These are phyloP conservation scores for Triticum urartu DNA, from an alignment of 176 grass and related monocot species.

Conservation along the genomic window DNA sequence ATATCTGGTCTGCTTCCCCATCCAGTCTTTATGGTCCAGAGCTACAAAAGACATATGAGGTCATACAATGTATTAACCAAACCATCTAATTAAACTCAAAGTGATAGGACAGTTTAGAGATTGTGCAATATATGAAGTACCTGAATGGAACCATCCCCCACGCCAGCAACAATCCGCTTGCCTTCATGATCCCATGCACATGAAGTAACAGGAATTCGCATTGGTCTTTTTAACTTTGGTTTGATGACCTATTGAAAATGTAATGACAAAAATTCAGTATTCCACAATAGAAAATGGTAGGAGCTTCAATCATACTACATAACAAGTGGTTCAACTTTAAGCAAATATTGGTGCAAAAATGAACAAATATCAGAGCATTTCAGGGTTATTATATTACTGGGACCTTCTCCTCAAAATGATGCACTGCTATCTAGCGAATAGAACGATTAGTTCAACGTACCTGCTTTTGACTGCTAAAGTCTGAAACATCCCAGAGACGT, in stretches of 20 bases:
- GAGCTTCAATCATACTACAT: slow-evolving; percentile 13
- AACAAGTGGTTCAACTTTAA: slow-evolving; percentile 15
- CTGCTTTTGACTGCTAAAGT: slow-evolving; percentile 97
- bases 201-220: slow-evolving; percentile 79
- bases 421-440: not conserved
- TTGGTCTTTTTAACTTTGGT: slow-evolving; percentile 82
- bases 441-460: slow-evolving; percentile 33
- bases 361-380: slow-evolving; percentile 12
- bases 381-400: slow-evolving; percentile 4
- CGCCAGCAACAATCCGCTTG: slow-evolving; percentile 79
- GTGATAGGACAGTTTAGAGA: not conserved
- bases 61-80: slow-evolving; percentile 16
- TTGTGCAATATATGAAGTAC: slow-evolving; percentile 35
- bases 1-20: slow-evolving; percentile 99
- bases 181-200: slow-evolving; percentile 97
- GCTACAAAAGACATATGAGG: slow-evolving; percentile 37
- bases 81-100: not conserved
- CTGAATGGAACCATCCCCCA: slow-evolving; percentile 97
- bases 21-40: slow-evolving; percentile 95
- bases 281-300: not conserved
- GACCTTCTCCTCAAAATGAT: not conserved
- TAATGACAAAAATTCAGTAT: not conserved
- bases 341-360: not conserved
- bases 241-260: slow-evolving; percentile 77
- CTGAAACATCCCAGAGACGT: slow-evolving; percentile 88